Evolutionary conservation across 129 eudicot genomes (phyloP).

Genomic region (Chrysanthemum makinoi): DNA sequence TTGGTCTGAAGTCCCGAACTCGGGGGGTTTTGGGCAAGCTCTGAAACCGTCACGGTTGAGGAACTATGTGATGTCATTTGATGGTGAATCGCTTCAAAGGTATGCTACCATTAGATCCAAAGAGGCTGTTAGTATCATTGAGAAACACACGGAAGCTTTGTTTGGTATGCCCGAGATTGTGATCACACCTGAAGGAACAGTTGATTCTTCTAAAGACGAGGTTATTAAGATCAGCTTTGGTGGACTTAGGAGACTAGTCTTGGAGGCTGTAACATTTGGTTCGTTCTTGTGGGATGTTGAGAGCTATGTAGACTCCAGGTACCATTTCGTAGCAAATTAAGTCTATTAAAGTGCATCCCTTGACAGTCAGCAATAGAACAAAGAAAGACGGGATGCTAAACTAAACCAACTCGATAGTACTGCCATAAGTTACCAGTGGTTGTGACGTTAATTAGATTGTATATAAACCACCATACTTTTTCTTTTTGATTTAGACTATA

Average conservation of each 20-base stretch:
- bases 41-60: slow-evolving; percentile 63
- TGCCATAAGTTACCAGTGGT: slow-evolving; percentile 17
- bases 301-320: slow-evolving; percentile 83
- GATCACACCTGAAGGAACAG: slow-evolving; percentile 68
- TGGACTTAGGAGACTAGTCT: slow-evolving; percentile 71
- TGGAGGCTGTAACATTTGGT: slow-evolving; percentile 97
- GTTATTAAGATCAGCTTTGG: slow-evolving; percentile 76
- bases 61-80: slow-evolving; percentile 85
- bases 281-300: slow-evolving; percentile 98
- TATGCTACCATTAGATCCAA: slow-evolving; percentile 82
- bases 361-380: neutral
- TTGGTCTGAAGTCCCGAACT: slow-evolving; percentile 42
- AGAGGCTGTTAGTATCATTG: slow-evolving; percentile 77
- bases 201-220: slow-evolving; percentile 82
- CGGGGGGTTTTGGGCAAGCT: slow-evolving; percentile 50
- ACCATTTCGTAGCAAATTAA: slow-evolving; percentile 62
- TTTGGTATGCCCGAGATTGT: slow-evolving; percentile 90
- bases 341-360: slow-evolving; percentile 18
- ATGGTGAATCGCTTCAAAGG: slow-evolving; percentile 74
- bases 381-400: slow-evolving; percentile 1
- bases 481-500: slow-evolving; percentile 17
- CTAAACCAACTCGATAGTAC: slow-evolving; percentile 16
- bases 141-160: slow-evolving; percentile 93
- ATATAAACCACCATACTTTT: slow-evolving; percentile 27
- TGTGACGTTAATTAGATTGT: slow-evolving; percentile 32